phyloP scores from a whole-genome alignment of 768 basidiomycete genomes.

The Phaeotremella fagi region DNA sequence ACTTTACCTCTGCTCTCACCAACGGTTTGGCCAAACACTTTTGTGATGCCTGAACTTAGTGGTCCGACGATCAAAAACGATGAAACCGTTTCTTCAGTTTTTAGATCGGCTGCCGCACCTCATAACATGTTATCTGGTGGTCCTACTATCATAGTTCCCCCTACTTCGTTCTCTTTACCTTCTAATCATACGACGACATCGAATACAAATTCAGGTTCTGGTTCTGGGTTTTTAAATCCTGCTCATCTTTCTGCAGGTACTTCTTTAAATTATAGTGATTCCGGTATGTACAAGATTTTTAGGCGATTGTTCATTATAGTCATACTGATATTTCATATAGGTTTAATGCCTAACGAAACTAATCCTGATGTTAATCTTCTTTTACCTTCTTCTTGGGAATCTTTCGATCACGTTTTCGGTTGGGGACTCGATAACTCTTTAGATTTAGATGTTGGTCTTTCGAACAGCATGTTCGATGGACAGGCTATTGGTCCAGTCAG shows the following conservation, averaged over 20 bases:
- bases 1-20: background rate
- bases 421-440: slow-evolving; percentile 34
- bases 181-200: background rate
- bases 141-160: background rate
- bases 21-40: background rate
- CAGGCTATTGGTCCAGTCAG: slow-evolving; percentile 24
- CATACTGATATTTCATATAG: background rate
- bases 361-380: slow-evolving; percentile 2
- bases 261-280: background rate
- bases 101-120: background rate
- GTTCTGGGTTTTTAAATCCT: slow-evolving; percentile 4
- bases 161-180: background rate
- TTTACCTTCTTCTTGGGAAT: slow-evolving; percentile 27
- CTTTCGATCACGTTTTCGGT: slow-evolving; percentile 36
- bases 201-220: too few relatives aligned
- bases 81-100: background rate
- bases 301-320: background rate
- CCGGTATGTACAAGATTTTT: background rate
- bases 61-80: background rate
- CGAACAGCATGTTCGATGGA: slow-evolving; percentile 26
- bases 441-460: slow-evolving; percentile 31
- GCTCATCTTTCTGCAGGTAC: background rate
- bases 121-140: background rate
- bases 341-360: background rate
- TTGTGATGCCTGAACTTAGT: background rate